A percentile compares a stretch with the other conserved stretches of the same genome.
These are phyloP conservation scores for Suillus alpinus DNA, from an alignment of 768 basidiomycete species.

Conservation along the genomic window DNA sequence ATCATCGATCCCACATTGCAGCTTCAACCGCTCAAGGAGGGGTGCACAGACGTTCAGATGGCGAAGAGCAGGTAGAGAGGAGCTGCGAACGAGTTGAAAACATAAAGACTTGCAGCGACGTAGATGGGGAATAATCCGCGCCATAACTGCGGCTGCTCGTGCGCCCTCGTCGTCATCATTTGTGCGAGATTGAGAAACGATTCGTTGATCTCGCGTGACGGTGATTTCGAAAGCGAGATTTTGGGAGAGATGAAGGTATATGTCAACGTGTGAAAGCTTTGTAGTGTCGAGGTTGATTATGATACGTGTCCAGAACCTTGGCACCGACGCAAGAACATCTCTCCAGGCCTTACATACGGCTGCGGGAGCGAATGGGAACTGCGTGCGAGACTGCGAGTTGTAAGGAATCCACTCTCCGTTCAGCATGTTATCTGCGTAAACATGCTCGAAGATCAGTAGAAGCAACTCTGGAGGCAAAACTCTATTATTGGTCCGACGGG, in stretches of 20 bases:
- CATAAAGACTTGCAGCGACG: conserved; percentile 2
- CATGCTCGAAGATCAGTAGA: background rate
- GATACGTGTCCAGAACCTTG: conserved; percentile 10
- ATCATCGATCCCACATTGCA: conserved; percentile 8
- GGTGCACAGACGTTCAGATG: background rate
- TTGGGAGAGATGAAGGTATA: conserved; percentile 7
- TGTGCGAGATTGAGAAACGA: background rate
- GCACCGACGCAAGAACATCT: conserved; percentile 4
- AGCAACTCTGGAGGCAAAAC: background rate
- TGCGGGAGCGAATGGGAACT: conserved; percentile 9
- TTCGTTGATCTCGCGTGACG: background rate
- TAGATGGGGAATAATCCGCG: conserved; percentile 1
- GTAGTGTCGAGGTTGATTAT: conserved; percentile 8
- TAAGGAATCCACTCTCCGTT: background rate
- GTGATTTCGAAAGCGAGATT: conserved; percentile 4
- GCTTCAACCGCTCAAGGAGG: conserved; percentile 1
- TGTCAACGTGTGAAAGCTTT: conserved; percentile 1
- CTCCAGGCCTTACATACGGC: conserved; percentile 6
- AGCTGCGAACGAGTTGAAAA: conserved; percentile 7
- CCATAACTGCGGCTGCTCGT: background rate
- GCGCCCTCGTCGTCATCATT: background rate
- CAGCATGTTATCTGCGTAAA: background rate
- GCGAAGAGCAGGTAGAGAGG: conserved; percentile 7
- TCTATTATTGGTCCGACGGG: background rate
- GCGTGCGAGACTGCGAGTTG: background rate